Evolutionary conservation across 2,329 filamentous ascomycete species (phyloP).

Genomic region (Colletotrichum trifolii): DNA sequence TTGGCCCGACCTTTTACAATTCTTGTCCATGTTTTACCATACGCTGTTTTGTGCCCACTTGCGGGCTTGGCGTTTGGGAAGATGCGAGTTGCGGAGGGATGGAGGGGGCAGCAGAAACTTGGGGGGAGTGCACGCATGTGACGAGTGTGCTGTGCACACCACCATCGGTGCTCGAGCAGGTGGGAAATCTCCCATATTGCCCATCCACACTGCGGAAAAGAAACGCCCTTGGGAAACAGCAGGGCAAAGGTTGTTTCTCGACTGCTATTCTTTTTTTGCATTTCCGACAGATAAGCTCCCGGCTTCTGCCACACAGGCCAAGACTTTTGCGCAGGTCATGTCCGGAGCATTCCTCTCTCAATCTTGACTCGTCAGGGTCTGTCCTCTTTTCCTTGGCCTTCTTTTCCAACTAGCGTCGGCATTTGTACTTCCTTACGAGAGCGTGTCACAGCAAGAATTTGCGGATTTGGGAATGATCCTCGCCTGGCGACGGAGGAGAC

Average conservation of each 20-base stretch:
- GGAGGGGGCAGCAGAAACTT: not conserved
- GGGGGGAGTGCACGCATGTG: constrained; percentile 12
- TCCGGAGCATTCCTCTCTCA: not conserved
- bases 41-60: constrained; percentile 12
- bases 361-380: no score
- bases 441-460: not conserved
- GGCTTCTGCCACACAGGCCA: constrained; percentile 17
- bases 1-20: not conserved
- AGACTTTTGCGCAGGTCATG: not conserved
- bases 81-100: constrained; percentile 9
- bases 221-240: no score
- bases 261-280: constrained; percentile 1
- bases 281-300: constrained; percentile 11
- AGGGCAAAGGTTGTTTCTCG: not conserved
- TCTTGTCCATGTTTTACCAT: constrained; percentile 4
- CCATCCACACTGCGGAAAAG: no score
- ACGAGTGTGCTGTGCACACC: constrained; percentile 16
- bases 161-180: constrained; percentile 17
- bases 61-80: constrained; percentile 34
- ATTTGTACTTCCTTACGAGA: not conserved
- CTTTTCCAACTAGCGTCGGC: constrained; percentile 10
- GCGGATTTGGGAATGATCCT: not conserved
- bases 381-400: not conserved
- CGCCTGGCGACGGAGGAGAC: no score
- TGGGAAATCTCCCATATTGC: not conserved